Percentiles rank a stretch among this genome's conserved stretches.
These are phyloP conservation scores for Laburnicola sp. DNA, from an alignment of 2,329 filamentous ascomycete genomes.

Conservation along the genomic window DNA sequence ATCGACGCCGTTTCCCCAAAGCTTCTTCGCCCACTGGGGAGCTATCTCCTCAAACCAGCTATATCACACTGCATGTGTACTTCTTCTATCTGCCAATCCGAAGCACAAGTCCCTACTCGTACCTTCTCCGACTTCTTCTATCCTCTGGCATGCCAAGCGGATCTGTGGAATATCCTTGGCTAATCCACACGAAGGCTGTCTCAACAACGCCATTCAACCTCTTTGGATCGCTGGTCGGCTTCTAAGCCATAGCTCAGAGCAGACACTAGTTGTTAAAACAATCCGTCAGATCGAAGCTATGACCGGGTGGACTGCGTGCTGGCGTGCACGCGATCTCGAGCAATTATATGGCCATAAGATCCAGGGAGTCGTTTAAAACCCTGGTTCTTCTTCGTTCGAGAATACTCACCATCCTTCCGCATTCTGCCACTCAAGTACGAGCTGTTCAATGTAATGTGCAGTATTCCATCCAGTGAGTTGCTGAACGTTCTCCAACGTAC, in stretches of 20 bases:
- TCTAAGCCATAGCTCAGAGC: conserved; percentile 55
- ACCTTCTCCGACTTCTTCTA: conserved; percentile 44
- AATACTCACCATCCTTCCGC: conserved; percentile 27
- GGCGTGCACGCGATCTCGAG: conserved; percentile 59
- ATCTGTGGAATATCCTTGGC: conserved; percentile 61
- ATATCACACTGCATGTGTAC: conserved; percentile 59
- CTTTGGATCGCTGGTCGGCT: conserved; percentile 60
- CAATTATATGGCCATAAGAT: conserved; percentile 35
- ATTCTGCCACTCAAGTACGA: conserved; percentile 25
- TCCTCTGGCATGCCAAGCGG: conserved; percentile 59
- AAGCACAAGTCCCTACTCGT: conserved; percentile 29
- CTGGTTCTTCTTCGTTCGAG: too few species aligned
- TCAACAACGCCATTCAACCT: conserved; percentile 63
- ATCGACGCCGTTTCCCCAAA: conserved; percentile 54
- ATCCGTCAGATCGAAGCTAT: conserved; percentile 56
- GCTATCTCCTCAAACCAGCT: conserved; percentile 62
- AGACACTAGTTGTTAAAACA: conserved; percentile 46
- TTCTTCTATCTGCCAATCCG: conserved; percentile 55
- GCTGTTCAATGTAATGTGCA: conserved; percentile 15
- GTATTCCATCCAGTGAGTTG: conserved; percentile 51
- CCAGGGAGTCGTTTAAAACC: conserved; percentile 12
- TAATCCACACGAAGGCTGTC: conserved; percentile 59
- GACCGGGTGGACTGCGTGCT: conserved; percentile 59
- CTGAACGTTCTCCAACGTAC: conserved; percentile 45
- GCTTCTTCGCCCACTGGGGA: conserved; percentile 58